Conservation (phyloP, 116 monocot genomes). For the Trichopus zeylanicus region DNA sequence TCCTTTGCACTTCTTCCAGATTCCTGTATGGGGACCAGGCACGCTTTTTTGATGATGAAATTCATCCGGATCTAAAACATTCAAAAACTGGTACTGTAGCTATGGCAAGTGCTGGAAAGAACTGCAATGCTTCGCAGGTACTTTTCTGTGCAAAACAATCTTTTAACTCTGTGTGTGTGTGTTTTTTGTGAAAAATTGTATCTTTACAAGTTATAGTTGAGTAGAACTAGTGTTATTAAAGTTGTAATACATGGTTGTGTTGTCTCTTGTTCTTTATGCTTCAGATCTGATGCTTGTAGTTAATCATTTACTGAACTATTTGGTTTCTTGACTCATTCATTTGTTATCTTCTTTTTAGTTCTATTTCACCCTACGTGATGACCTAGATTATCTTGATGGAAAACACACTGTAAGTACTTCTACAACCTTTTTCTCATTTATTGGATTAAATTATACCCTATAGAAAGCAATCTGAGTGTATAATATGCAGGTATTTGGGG, state of each 20-base stretch:
- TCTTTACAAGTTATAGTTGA: background rate
- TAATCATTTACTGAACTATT: too few relatives aligned
- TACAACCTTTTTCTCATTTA: background rate
- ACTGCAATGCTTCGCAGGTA: slow-evolving; percentile 96
- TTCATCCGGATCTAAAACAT: slow-evolving; percentile 90
- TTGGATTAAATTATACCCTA: background rate
- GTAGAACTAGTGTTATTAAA: too few relatives aligned
- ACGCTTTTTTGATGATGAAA: slow-evolving; percentile 91
- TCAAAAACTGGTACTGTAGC: slow-evolving; percentile 75
- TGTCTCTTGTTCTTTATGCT: too few relatives aligned
- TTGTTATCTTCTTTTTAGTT: slow-evolving; percentile 53
- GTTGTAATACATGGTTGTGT: too few relatives aligned
- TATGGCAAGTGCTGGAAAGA: slow-evolving; percentile 92
- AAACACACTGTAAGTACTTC: slow-evolving; percentile 59
- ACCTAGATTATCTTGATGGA: slow-evolving; percentile 87
- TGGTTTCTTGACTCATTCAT: too few relatives aligned
- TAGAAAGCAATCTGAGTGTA: background rate
- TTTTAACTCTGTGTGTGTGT: too few relatives aligned
- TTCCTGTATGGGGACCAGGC: slow-evolving; percentile 96
- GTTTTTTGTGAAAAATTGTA: too few relatives aligned
- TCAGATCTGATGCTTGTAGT: too few relatives aligned
- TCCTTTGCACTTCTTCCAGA: slow-evolving; percentile 25
- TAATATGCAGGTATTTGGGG: slow-evolving; percentile 54
- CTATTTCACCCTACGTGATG: slow-evolving; percentile 75
- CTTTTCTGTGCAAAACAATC: background rate